Base-by-base conservation (phyloP, 1,139 yeast species). In the Yamadazyma atlantica region DNA sequence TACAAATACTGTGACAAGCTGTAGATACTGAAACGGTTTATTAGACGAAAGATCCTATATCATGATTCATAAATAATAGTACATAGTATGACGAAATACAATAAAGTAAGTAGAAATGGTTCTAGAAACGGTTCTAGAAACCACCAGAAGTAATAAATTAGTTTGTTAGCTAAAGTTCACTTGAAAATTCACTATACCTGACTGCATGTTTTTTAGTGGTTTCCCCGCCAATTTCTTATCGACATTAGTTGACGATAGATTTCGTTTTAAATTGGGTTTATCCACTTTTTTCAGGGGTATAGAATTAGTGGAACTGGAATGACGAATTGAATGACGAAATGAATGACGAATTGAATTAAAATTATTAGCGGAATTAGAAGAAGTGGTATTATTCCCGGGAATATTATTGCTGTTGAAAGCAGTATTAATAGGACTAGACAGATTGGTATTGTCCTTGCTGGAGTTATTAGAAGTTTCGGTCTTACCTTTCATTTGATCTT, bases 181-280 rank as follows among this genome's bases (percentile, higher is more conserved):
- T 49, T 66, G 69, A 44, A 68, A 68, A 45, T 63, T 65, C 27
- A 58, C 55, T 49, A 67, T 58, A 4, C 73, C 72, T 13, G 67
- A 57, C 43, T 65, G 58, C 66, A 66, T 62, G 44, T 54, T 60
- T 46, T 62, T 58, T 35, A 57, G 44, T 3, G 18, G 28, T 19
- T 22, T 15, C 15, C 21, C 31, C 4, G 4, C 30, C n/a, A 14
- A 11, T 23, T 27, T 36, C 14, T 23, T 36, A 16, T 29, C 37
- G 3, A 29, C n/a, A 16, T 18, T 23, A 12, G 24, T 24, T 23
- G 33, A 18, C 6, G 33, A 28, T 4, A 11, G 11, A 13, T 34
- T 29, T 14, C 33, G 34, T 22, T 24, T 26, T 24, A 32, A 18
- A 17, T 15, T 24, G 16, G 33, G 34, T 24, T 37, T 37, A 27